A percentile compares a stretch with the other conserved stretches of the same genome.
Conservation (phyloP, 768 basidiomycete species). For the Rhodotorula kratochvilovae region DNA sequence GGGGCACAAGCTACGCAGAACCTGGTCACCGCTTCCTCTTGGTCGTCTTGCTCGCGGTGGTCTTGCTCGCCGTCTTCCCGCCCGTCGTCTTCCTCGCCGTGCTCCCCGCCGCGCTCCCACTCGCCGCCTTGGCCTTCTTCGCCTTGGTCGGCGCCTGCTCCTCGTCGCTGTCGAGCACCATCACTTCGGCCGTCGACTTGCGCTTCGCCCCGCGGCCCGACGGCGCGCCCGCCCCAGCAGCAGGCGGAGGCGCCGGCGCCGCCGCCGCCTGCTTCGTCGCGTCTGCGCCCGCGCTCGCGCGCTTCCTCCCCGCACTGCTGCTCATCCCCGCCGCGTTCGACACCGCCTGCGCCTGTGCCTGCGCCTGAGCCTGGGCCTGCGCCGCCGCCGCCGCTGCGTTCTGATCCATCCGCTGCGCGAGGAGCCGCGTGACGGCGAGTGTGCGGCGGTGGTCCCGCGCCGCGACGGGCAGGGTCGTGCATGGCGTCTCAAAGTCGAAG, state of each 20-base stretch:
- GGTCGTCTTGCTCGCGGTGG: constrained; percentile 2
- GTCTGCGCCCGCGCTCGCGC: not conserved
- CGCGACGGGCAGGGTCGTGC: constrained; percentile 17
- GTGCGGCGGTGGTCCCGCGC: constrained; percentile 32
- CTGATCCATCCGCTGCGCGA: not conserved
- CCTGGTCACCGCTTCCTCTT: not conserved
- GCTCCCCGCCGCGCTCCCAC: not conserved
- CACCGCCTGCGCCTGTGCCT: not conserved
- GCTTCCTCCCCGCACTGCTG: not conserved
- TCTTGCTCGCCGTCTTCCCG: constrained; percentile 10
- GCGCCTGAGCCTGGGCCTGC: not conserved
- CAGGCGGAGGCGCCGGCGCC: not conserved
- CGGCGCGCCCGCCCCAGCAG: not conserved
- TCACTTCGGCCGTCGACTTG: constrained; percentile 11
- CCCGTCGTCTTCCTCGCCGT: constrained; percentile 7
- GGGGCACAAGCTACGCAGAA: not conserved
- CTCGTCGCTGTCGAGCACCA: constrained; percentile 22
- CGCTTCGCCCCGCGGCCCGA: constrained; percentile 17
- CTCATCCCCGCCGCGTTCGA: not conserved
- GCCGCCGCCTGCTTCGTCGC: not conserved
- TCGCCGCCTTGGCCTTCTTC: constrained; percentile 13
- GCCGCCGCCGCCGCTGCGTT: not conserved
- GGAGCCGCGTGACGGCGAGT: constrained; percentile 4
- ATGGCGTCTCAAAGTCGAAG: constrained; percentile 39
- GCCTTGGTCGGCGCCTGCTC: constrained; percentile 17